phyloP scores from a whole-genome alignment of 2,329 filamentous ascomycete genomes.

The Fusarium burgessii region DNA sequence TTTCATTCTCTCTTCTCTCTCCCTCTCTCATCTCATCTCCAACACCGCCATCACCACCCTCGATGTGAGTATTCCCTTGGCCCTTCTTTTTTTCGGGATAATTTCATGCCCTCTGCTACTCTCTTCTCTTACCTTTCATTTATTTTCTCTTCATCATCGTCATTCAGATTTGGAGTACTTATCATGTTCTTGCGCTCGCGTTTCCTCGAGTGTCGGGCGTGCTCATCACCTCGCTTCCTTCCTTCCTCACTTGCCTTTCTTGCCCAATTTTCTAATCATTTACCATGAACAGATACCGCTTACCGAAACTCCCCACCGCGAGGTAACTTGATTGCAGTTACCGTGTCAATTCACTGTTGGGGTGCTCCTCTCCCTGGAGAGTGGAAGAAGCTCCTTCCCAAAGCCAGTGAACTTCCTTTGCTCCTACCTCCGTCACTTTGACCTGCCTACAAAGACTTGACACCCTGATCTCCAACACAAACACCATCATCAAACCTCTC shows the following conservation, averaged over 20 bases:
- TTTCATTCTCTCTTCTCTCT: not conserved
- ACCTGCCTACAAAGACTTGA: not conserved
- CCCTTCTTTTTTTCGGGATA: not conserved
- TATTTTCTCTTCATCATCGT: not conserved
- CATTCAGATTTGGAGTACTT: not conserved
- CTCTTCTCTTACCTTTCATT: not conserved
- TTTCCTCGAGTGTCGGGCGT: not conserved
- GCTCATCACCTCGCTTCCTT: not conserved
- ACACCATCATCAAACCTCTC: constrained; percentile 1
- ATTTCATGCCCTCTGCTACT: not conserved
- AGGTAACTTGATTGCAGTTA: not conserved
- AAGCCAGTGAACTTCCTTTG: not conserved
- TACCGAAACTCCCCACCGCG: not conserved
- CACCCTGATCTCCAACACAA: not conserved
- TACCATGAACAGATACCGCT: not conserved
- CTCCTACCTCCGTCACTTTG: not conserved
- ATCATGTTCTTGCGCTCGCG: not conserved
- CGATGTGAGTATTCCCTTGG: not conserved
- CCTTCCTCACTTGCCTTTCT: not conserved
- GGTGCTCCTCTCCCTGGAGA: not conserved
- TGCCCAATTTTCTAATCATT: not conserved
- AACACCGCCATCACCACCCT: not conserved
- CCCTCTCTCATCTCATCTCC: not conserved
- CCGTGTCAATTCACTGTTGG: not conserved
- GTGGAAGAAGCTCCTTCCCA: constrained; percentile 25